These are phyloP conservation scores for Filobasidium floriforme DNA, from an alignment of 768 basidiomycete genomes.

Conservation along the genomic window DNA sequence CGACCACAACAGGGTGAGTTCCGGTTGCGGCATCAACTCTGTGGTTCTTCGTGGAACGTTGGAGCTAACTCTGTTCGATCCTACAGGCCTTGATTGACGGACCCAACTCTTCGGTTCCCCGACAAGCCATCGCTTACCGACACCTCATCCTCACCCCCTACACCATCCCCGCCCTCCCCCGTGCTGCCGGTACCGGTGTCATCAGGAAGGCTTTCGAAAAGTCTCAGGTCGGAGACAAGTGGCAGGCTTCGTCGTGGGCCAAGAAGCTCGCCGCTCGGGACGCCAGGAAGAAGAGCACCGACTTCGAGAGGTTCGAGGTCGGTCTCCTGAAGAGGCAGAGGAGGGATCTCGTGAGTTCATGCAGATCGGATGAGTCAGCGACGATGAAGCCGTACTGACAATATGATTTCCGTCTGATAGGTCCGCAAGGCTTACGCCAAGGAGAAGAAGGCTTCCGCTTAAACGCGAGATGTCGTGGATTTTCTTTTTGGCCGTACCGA, in stretches of 20 bases:
- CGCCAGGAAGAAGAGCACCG: slow-evolving; percentile 67
- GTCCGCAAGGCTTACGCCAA: slow-evolving; percentile 46
- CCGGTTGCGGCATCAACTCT: neutral
- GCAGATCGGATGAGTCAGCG: neutral
- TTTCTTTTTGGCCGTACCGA: too few species aligned
- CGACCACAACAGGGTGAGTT: slow-evolving; percentile 90
- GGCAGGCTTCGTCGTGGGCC: slow-evolving; percentile 82
- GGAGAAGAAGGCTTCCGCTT: slow-evolving; percentile 47
- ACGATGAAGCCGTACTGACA: neutral
- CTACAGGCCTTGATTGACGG: slow-evolving; percentile 88
- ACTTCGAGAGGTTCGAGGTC: slow-evolving; percentile 85
- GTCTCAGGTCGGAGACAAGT: slow-evolving; percentile 73
- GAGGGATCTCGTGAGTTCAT: slow-evolving; percentile 51
- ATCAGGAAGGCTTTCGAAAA: slow-evolving; percentile 83
- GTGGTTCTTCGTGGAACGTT: too few species aligned
- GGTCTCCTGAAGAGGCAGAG: slow-evolving; percentile 83
- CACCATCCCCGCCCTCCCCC: slow-evolving; percentile 72
- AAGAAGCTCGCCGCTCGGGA: slow-evolving; percentile 69
- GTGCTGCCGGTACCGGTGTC: slow-evolving; percentile 69
- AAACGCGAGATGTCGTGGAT: slow-evolving; percentile 15
- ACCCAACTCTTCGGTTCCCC: slow-evolving; percentile 80
- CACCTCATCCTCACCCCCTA: slow-evolving; percentile 85
- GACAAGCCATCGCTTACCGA: slow-evolving; percentile 84
- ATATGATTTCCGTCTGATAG: slow-evolving; percentile 9
- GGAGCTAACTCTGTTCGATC: neutral